Conservation (phyloP, 805 yeast species). For the Wickerhamomyces chambardii region DNA sequence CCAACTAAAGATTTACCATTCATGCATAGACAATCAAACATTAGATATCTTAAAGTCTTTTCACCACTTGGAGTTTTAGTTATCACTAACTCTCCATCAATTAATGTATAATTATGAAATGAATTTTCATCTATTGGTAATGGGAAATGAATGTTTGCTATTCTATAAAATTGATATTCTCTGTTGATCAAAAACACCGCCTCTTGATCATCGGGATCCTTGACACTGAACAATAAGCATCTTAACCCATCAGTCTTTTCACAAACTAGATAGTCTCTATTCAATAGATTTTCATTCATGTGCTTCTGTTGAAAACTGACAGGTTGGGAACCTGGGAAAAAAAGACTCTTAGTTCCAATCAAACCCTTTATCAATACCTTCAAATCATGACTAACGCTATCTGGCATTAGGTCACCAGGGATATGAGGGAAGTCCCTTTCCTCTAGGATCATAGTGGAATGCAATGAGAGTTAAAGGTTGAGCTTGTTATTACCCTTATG, state of each 20-base stretch:
- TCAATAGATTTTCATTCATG: slow-evolving; percentile 46
- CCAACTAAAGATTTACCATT: slow-evolving; percentile 66
- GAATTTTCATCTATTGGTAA: slow-evolving; percentile 36
- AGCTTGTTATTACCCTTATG: no score
- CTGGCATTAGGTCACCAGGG: slow-evolving; percentile 78
- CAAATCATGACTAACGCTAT: slow-evolving; percentile 58
- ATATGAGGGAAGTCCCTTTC: slow-evolving; percentile 62
- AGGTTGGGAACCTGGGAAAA: slow-evolving; percentile 93
- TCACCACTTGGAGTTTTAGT: slow-evolving; percentile 51
- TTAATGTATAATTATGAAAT: slow-evolving; percentile 78
- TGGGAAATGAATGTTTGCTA: slow-evolving; percentile 85
- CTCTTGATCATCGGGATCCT: slow-evolving; percentile 71
- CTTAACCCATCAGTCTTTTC: slow-evolving; percentile 94
- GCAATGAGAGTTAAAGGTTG: no score
- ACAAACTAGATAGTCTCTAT: slow-evolving; percentile 85
- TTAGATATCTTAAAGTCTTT: slow-evolving; percentile 68
- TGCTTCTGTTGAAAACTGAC: slow-evolving; percentile 79
- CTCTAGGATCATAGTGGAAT: slow-evolving; percentile 13
- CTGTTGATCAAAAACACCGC: slow-evolving; percentile 86
- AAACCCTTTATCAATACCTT: slow-evolving; percentile 50
- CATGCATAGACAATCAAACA: slow-evolving; percentile 85
- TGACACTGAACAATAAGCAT: slow-evolving; percentile 59
- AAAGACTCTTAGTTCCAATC: slow-evolving; percentile 25
- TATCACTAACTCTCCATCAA: slow-evolving; percentile 91
- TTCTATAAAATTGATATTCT: slow-evolving; percentile 75